Base-by-base conservation (phyloP, 352 stramenopile genomes). In the Phytophthora agathidicida region DNA sequence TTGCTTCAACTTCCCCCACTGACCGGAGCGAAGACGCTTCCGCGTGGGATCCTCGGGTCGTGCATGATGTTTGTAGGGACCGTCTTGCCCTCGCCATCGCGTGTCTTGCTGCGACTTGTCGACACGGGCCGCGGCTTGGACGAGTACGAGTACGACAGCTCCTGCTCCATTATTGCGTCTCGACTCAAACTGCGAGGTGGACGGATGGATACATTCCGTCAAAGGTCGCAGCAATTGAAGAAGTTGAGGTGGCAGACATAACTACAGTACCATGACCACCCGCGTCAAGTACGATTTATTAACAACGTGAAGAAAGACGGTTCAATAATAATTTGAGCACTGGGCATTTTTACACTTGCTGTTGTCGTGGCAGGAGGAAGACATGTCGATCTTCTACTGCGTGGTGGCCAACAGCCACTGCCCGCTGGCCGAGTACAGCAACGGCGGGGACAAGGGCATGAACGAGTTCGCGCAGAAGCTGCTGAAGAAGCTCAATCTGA, bases 351-450 rank as follows among this genome's bases (percentile, higher is more conserved):
- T 56, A 20, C 11, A 39, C 54, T 64, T 39, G 43, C 44, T 42
- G 30, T 33, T 45, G 27, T 10, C 16, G 5, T 16, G 38, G 11
- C 10, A 11, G n/a, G 16, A 32, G 13, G 28, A 23, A 31, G 19
- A 1, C n/a, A 91, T 96, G 86, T 70, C 85, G 50, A 96, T 96
- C 68, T 94, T 83, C 65, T 96, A 94, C 77, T 96, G 85, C 60
- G 74, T 96, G 8, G 75, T 96, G 48, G 86, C 85, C 39, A 96
- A 96, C 65, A 73, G 69, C 47, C 60, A 91, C 78, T 93, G 83
- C 36, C 70, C 86, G 51, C 70, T 96, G 48, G 78, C 84, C 14
- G 85, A 96, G 69, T 81, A 84, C 65, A 91, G 83, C 71, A 91
- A 92, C 31, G 78, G 75, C 44, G 84, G 85, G 38, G 79, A 92